These are phyloP conservation scores for Sugiyamaella paludigena DNA, from an alignment of 1,139 yeast genomes.

Conservation along the genomic window DNA sequence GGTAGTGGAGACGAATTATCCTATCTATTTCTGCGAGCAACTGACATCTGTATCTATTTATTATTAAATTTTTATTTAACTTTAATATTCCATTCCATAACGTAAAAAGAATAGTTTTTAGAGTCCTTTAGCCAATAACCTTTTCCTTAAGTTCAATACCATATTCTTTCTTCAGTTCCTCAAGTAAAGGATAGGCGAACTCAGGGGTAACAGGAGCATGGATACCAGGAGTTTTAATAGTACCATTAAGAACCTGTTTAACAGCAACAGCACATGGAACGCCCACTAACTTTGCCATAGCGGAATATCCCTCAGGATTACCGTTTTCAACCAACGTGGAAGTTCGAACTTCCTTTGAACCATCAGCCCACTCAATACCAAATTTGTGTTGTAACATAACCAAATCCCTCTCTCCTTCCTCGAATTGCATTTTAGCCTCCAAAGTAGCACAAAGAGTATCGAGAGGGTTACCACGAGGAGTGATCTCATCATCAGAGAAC, in stretches of 20 bases:
- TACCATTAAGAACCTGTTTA: constrained; percentile 80
- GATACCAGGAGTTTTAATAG: constrained; percentile 75
- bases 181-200: constrained; percentile 85
- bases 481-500: constrained; percentile 70
- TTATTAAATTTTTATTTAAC: constrained; percentile 3
- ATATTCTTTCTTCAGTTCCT: constrained; percentile 85
- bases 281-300: constrained; percentile 98
- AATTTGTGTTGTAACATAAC: constrained; percentile 96
- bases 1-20: no score
- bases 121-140: constrained; percentile 38
- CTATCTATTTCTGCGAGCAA: no score
- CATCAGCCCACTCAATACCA: constrained; percentile 95
- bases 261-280: constrained; percentile 98
- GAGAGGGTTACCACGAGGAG: constrained; percentile 90
- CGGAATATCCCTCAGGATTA: constrained; percentile 88
- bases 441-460: constrained; percentile 96
- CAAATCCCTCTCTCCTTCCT: constrained; percentile 90
- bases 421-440: constrained; percentile 95
- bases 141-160: constrained; percentile 87
- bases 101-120: neutral
- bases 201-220: constrained; percentile 92
- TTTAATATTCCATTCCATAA: neutral
- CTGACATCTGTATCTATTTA: constrained; percentile 4
- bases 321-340: constrained; percentile 95
- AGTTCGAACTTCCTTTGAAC: constrained; percentile 85